phyloP scores from a whole-genome alignment of 2,329 filamentous ascomycete genomes.

The Fusarium liriodendri region DNA sequence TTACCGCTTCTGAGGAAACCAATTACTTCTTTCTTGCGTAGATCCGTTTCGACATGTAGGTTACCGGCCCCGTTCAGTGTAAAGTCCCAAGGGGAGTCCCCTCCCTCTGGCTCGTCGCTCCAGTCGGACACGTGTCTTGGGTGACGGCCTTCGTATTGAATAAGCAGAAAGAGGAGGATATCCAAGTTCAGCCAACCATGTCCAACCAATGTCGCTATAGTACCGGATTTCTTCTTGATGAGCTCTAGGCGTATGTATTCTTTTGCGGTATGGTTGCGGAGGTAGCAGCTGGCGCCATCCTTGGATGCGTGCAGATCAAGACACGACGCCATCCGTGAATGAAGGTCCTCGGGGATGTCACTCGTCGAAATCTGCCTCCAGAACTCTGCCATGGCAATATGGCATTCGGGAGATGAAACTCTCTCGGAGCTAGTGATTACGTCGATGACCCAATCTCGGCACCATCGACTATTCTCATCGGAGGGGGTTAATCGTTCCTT shows the following conservation, averaged over 20 bases:
- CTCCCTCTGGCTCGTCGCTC: neutral
- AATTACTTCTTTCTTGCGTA: no score
- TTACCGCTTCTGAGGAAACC: neutral
- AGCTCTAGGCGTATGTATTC: slow-evolving; percentile 7
- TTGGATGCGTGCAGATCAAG: neutral
- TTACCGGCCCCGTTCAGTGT: no score
- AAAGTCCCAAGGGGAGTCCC: neutral
- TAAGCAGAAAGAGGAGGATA: neutral
- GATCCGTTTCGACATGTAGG: no score
- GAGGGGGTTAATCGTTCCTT: no score
- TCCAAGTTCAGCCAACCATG: neutral
- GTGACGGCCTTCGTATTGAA: no score
- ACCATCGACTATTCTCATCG: no score
- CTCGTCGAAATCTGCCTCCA: neutral
- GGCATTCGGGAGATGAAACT: neutral
- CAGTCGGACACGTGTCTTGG: neutral
- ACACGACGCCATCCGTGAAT: neutral
- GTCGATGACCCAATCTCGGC: neutral
- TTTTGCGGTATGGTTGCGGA: neutral
- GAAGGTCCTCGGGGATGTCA: neutral
- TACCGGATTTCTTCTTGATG: neutral
- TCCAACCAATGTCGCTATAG: neutral
- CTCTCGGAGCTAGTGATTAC: neutral
- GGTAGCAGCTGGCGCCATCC: neutral
- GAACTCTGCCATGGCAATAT: neutral